These are phyloP conservation scores for Asterophora lycoperdoides DNA, from an alignment of 768 basidiomycete genomes.

Conservation along the genomic window DNA sequence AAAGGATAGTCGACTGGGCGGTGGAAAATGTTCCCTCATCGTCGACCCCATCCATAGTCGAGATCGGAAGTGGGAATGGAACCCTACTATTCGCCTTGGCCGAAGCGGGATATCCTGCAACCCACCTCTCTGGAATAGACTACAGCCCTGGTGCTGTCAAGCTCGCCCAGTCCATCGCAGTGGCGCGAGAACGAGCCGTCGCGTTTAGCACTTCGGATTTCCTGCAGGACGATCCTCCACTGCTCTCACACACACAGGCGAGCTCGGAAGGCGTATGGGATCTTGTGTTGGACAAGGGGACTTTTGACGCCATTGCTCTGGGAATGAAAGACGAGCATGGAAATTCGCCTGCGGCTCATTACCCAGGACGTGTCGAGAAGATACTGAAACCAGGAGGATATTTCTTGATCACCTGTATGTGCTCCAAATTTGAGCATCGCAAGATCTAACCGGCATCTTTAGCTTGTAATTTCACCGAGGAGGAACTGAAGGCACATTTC, in stretches of 20 bases:
- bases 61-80: constrained; percentile 81
- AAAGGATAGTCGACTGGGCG: constrained; percentile 79
- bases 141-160: constrained; percentile 71
- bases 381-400: constrained; percentile 62
- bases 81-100: constrained; percentile 66
- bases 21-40: constrained; percentile 48
- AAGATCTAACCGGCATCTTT: background rate
- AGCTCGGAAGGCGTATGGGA: constrained; percentile 50
- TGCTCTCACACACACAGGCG: constrained; percentile 20
- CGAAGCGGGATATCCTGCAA: constrained; percentile 58
- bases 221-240: constrained; percentile 47
- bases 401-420: constrained; percentile 75
- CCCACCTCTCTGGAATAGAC: constrained; percentile 61
- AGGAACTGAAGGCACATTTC: constrained; percentile 60
- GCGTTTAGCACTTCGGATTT: constrained; percentile 64
- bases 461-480: constrained; percentile 86
- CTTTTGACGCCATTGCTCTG: constrained; percentile 80
- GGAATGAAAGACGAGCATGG: constrained; percentile 55
- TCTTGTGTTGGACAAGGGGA: constrained; percentile 81
- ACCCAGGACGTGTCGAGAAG: constrained; percentile 52
- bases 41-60: constrained; percentile 52
- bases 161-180: constrained; percentile 56
- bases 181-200: constrained; percentile 40
- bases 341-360: constrained; percentile 47
- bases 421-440: constrained; percentile 2